These are phyloP conservation scores for Cryptosporidium ubiquitum DNA, from an alignment of 169 alveolate species.

Conservation along the genomic window DNA sequence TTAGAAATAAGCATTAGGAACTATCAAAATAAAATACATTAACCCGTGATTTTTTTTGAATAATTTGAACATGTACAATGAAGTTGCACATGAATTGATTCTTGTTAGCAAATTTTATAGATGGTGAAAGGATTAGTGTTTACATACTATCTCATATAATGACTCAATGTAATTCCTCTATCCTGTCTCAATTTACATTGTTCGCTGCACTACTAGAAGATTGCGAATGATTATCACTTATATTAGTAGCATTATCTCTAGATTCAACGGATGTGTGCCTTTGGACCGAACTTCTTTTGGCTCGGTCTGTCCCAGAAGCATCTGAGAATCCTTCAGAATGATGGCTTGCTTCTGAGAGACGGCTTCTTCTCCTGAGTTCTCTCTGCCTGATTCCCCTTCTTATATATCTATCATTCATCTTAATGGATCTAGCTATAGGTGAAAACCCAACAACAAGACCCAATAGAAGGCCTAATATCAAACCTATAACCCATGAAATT, in stretches of 20 bases:
- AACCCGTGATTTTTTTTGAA: background rate
- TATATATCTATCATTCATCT: constrained; percentile 78
- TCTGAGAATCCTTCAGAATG: constrained; percentile 67
- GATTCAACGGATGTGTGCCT: constrained; percentile 37
- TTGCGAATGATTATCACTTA: background rate
- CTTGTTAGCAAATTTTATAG: background rate
- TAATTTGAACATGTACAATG: background rate
- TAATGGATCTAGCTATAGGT: constrained; percentile 77
- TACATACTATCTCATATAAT: background rate
- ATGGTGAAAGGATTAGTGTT: too few species aligned
- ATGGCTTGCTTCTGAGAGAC: constrained; percentile 41
- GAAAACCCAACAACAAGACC: constrained; percentile 78
- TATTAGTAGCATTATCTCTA: constrained; percentile 2
- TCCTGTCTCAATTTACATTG: constrained; percentile 14
- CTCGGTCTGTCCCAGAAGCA: constrained; percentile 67
- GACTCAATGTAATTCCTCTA: background rate
- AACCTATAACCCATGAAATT: constrained; percentile 71
- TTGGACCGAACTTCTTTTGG: constrained; percentile 20
- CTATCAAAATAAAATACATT: constrained; percentile 24
- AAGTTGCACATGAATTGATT: constrained; percentile 1
- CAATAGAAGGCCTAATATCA: constrained; percentile 72
- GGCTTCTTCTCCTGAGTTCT: constrained; percentile 74
- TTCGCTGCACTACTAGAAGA: constrained; percentile 49
- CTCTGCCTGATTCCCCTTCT: constrained; percentile 78
- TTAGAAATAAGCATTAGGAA: constrained; percentile 26